Percentiles rank a stretch among this genome's conserved stretches.
phyloP scores from a whole-genome alignment of 495 filamentous ascomycete genomes.

The Sporormia fimetaria region DNA sequence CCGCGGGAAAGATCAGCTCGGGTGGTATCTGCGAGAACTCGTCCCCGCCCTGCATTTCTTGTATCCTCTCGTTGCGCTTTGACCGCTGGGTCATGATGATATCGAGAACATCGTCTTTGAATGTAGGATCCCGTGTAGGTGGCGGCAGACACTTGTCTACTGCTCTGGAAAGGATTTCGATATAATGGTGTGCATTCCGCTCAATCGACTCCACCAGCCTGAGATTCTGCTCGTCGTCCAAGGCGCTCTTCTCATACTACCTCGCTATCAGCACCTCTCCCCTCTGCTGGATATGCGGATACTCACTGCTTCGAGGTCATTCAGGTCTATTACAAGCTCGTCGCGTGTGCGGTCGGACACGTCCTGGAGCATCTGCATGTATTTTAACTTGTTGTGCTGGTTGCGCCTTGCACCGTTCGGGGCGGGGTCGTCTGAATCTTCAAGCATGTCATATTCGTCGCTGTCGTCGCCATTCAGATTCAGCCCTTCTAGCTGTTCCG shows the following conservation, averaged over 20 bases:
- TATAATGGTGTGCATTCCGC: slow-evolving; percentile 86
- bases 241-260: slow-evolving; percentile 61
- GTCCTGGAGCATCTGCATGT: slow-evolving; percentile 80
- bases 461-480: slow-evolving; percentile 81
- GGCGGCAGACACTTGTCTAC: slow-evolving; percentile 78
- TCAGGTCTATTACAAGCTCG: slow-evolving; percentile 75
- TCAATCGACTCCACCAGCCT: slow-evolving; percentile 77
- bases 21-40: slow-evolving; percentile 49
- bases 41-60: slow-evolving; percentile 48
- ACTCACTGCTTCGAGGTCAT: slow-evolving; percentile 66
- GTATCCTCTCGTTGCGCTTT: slow-evolving; percentile 68
- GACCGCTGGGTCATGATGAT: slow-evolving; percentile 87
- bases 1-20: slow-evolving; percentile 68
- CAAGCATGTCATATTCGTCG: slow-evolving; percentile 93
- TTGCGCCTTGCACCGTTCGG: slow-evolving; percentile 34
- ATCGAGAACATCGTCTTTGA: slow-evolving; percentile 95
- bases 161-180: slow-evolving; percentile 80
- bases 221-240: slow-evolving; percentile 46
- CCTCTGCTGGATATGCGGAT: slow-evolving; percentile 5
- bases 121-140: slow-evolving; percentile 68
- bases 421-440: slow-evolving; percentile 58
- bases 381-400: slow-evolving; percentile 62
- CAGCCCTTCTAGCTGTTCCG: slow-evolving; percentile 68
- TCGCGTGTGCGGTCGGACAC: slow-evolving; percentile 64
- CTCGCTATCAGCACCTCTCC: not conserved